A percentile compares a stretch with the other conserved stretches of the same genome.
phyloP scores from a whole-genome alignment of 331 rosid genomes.

The Malus hybrid region DNA sequence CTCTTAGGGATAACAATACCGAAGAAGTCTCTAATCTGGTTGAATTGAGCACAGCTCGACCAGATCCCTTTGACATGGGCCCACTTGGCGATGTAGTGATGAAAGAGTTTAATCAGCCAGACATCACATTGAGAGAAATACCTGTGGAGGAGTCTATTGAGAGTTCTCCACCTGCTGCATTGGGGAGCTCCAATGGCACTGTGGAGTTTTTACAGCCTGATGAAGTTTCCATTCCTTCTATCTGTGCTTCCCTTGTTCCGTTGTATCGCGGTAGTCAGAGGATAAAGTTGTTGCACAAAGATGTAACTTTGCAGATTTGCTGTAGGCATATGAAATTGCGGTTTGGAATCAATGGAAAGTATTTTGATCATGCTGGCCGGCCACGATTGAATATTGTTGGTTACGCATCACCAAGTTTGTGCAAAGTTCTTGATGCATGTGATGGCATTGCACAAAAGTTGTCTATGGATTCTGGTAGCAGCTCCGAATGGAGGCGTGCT shows the following conservation, averaged over 20 bases:
- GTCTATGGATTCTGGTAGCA: conserved; percentile 49
- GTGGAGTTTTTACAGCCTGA: conserved; percentile 42
- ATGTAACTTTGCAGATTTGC: conserved; percentile 50
- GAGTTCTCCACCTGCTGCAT: conserved; percentile 25
- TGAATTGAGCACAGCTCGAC: conserved; percentile 19
- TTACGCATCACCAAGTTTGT: conserved; percentile 53
- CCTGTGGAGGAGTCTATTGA: conserved; percentile 26
- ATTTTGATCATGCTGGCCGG: conserved; percentile 60
- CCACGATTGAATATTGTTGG: conserved; percentile 70
- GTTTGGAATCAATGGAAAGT: conserved; percentile 72
- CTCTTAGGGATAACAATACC: conserved; percentile 21
- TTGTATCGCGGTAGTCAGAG: conserved; percentile 47
- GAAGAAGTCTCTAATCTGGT: conserved; percentile 10
- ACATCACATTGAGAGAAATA: conserved; percentile 34
- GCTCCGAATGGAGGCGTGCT: conserved; percentile 68
- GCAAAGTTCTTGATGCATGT: conserved; percentile 71
- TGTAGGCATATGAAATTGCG: conserved; percentile 61
- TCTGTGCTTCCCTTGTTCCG: conserved; percentile 52
- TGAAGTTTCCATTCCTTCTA: conserved; percentile 44
- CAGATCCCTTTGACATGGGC: conserved; percentile 37
- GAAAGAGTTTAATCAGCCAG: conserved; percentile 25
- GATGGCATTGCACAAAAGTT: conserved; percentile 48
- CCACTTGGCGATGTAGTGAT: conserved; percentile 26
- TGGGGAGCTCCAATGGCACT: conserved; percentile 20
- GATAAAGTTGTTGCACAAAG: conserved; percentile 59